phyloP scores from a whole-genome alignment of 1,139 yeast species.

The Scheffersomyces cryptocercus region DNA sequence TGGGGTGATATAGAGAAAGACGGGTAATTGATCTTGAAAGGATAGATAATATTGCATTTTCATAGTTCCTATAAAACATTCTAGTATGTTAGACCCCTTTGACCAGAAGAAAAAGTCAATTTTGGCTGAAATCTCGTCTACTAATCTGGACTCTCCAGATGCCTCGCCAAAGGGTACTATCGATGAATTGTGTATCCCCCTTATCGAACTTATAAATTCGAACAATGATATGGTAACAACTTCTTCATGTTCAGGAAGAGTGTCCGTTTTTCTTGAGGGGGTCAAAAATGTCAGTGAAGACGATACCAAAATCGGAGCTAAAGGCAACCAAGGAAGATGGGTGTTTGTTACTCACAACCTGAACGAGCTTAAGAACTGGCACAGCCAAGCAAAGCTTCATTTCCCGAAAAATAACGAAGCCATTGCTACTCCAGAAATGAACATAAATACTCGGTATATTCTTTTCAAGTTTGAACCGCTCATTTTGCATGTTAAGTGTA shows the following conservation, averaged over 20 bases:
- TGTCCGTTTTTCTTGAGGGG: constrained; percentile 80
- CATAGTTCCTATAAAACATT: no score
- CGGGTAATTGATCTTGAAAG: no score
- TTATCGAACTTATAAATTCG: constrained; percentile 64
- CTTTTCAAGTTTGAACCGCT: constrained; percentile 82
- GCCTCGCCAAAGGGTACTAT: constrained; percentile 84
- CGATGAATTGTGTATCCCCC: constrained; percentile 70
- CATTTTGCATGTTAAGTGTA: constrained; percentile 79
- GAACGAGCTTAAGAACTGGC: constrained; percentile 53
- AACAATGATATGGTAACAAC: constrained; percentile 77
- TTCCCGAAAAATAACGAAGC: no score
- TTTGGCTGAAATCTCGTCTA: constrained; percentile 53
- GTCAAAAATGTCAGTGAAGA: constrained; percentile 22
- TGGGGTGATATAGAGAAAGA: no score
- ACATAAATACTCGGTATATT: constrained; percentile 48
- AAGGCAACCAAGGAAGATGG: constrained; percentile 86
- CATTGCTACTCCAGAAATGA: constrained; percentile 7
- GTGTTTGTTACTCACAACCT: constrained; percentile 75
- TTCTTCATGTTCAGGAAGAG: constrained; percentile 85
- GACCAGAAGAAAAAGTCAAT: constrained; percentile 66
- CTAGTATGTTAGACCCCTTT: constrained; percentile 51
- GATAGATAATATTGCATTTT: no score
- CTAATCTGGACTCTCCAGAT: constrained; percentile 52
- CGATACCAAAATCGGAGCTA: constrained; percentile 64
- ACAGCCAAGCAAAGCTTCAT: constrained; percentile 17